A percentile compares a stretch with the other conserved stretches of the same genome.
Conservation (phyloP, 140 eudicot species). For the Oenanthe javanica region DNA sequence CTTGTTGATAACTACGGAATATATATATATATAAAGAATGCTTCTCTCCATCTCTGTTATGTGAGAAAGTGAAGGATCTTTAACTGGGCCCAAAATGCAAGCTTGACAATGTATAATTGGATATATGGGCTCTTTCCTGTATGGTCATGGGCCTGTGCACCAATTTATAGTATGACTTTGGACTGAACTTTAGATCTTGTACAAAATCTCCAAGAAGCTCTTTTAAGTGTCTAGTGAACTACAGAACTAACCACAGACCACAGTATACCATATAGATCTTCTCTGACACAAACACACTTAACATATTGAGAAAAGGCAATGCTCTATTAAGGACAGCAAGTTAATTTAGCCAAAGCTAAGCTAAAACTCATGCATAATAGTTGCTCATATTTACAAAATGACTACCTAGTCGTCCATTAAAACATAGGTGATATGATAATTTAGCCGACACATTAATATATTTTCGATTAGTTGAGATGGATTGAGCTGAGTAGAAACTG, state of each 20-base stretch:
- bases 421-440: background rate
- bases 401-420: background rate
- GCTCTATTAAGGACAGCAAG: background rate
- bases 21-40: no score
- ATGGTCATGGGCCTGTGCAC: background rate
- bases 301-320: background rate
- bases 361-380: background rate
- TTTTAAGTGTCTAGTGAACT: background rate
- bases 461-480: background rate
- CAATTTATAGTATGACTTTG: background rate
- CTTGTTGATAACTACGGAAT: no score
- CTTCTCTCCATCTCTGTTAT: no score
- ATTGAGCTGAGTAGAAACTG: background rate
- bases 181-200: no score
- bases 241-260: no score
- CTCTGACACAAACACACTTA: background rate
- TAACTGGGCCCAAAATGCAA: background rate
- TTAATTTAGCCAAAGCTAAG: background rate
- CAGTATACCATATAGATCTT: no score
- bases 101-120: background rate
- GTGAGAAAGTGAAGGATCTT: background rate
- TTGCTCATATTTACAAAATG: background rate
- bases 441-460: background rate
- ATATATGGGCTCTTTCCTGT: background rate
- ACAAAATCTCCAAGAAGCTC: background rate